A percentile compares a stretch with the other conserved stretches of the same genome.
These are phyloP conservation scores for Gentiana straminea DNA, from an alignment of 257 asterid species.

Conservation along the genomic window DNA sequence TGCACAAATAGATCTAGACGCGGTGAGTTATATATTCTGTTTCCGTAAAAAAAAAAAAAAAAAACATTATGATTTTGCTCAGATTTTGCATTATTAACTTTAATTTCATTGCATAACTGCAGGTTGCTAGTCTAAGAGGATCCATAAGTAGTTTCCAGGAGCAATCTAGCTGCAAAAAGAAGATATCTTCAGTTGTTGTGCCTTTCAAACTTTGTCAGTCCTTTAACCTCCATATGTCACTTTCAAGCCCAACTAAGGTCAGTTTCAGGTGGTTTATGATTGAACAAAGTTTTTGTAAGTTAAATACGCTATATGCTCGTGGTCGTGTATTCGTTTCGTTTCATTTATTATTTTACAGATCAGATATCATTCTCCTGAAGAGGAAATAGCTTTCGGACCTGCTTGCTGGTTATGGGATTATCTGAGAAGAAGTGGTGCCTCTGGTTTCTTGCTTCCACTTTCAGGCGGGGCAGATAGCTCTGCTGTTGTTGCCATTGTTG, in stretches of 20 bases:
- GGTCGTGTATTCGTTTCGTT: no score
- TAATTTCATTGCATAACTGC: conserved; percentile 5
- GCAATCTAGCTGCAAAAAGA: conserved; percentile 83
- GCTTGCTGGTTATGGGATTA: conserved; percentile 99
- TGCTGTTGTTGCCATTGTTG: conserved; percentile 93
- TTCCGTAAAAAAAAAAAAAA: background rate
- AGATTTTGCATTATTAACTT: background rate
- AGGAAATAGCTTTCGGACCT: conserved; percentile 96
- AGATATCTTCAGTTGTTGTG: conserved; percentile 55
- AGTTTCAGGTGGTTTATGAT: conserved; percentile 2
- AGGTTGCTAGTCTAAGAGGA: conserved; percentile 94
- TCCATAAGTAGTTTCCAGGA: conserved; percentile 95
- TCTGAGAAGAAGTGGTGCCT: conserved; percentile 89
- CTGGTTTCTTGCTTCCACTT: conserved; percentile 97
- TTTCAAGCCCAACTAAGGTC: conserved; percentile 88
- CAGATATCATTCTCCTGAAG: conserved; percentile 81
- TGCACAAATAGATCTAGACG: conserved; percentile 94
- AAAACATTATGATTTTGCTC: no score
- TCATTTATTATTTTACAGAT: conserved; percentile 33
- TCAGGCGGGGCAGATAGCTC: conserved; percentile 98
- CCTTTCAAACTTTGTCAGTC: conserved; percentile 77
- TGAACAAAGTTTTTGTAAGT: no score
- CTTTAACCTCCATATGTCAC: conserved; percentile 56
- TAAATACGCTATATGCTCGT: no score
- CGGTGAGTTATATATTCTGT: conserved; percentile 38